Conservation (phyloP, 805 yeast species). For the Isabelozyma gotoi region DNA sequence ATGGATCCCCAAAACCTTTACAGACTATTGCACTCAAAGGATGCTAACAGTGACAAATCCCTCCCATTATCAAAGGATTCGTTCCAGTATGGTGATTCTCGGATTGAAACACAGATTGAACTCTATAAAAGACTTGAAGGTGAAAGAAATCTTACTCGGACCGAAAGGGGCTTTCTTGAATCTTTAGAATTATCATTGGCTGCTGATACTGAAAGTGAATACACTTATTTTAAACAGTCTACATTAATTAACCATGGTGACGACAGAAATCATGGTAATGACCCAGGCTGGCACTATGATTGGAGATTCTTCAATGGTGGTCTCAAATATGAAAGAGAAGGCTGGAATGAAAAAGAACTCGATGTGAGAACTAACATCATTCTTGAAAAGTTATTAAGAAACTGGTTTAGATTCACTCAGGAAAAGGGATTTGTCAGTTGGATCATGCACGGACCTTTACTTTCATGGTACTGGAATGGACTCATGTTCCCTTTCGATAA, state of each 20-base stretch:
- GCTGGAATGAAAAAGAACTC: conserved; percentile 27
- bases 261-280: conserved; percentile 30
- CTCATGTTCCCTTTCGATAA: conserved; percentile 26
- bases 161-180: not conserved
- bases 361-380: conserved; percentile 16
- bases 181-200: not conserved
- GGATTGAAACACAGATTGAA: not conserved
- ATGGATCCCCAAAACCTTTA: not conserved
- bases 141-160: not conserved
- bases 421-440: conserved; percentile 23
- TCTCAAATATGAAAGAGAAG: conserved; percentile 40
- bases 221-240: conserved; percentile 39
- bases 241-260: conserved; percentile 24
- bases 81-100: conserved; percentile 1
- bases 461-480: conserved; percentile 34
- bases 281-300: conserved; percentile 57
- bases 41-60: not conserved
- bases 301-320: conserved; percentile 60
- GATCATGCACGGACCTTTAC: conserved; percentile 28
- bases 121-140: not conserved
- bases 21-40: not conserved
- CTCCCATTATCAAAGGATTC: not conserved
- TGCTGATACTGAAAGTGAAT: conserved; percentile 20
- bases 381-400: conserved; percentile 21
- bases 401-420: conserved; percentile 24